Conservation (phyloP, 768 basidiomycete species). For the Cubamyces sp. region DNA sequence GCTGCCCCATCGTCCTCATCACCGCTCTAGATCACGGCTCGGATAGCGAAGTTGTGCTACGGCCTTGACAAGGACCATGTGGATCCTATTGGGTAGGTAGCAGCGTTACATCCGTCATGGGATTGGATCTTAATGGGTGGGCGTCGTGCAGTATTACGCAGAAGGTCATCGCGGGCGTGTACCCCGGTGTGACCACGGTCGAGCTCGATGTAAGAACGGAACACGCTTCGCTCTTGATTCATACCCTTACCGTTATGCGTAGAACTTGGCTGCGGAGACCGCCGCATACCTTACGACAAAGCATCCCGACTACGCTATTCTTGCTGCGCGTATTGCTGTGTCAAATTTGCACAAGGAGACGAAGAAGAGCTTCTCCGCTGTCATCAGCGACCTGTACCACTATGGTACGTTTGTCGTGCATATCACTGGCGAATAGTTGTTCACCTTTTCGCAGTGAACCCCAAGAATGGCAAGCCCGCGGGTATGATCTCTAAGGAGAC, state of each 20-base stretch:
- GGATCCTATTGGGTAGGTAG: constrained; percentile 84
- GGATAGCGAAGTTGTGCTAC: constrained; percentile 91
- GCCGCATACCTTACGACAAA: constrained; percentile 97
- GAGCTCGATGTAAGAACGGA: constrained; percentile 83
- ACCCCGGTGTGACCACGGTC: constrained; percentile 94
- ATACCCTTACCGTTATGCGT: not conserved
- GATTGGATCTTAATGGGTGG: not conserved
- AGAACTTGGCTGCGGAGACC: constrained; percentile 97
- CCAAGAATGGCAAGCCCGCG: constrained; percentile 86
- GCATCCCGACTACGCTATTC: constrained; percentile 96
- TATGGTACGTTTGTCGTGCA: constrained; percentile 60
- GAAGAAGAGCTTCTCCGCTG: constrained; percentile 93
- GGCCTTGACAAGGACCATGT: constrained; percentile 92
- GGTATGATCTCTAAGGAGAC: constrained; percentile 92
- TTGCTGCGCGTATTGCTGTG: constrained; percentile 97
- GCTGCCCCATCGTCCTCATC: constrained; percentile 2
- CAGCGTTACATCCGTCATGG: not conserved
- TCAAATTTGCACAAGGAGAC: constrained; percentile 99
- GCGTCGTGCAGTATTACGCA: constrained; percentile 67
- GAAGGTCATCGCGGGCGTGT: constrained; percentile 92
- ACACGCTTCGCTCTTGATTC: not conserved
- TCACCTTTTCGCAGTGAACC: constrained; percentile 66
- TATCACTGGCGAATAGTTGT: not conserved
- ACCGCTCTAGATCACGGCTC: constrained; percentile 71
- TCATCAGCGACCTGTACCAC: constrained; percentile 87